Evolutionary conservation across 1,139 yeast genomes (phyloP), one percentile per base, ranked within the genome.

Genomic region (Taphrina sp.): DNA sequence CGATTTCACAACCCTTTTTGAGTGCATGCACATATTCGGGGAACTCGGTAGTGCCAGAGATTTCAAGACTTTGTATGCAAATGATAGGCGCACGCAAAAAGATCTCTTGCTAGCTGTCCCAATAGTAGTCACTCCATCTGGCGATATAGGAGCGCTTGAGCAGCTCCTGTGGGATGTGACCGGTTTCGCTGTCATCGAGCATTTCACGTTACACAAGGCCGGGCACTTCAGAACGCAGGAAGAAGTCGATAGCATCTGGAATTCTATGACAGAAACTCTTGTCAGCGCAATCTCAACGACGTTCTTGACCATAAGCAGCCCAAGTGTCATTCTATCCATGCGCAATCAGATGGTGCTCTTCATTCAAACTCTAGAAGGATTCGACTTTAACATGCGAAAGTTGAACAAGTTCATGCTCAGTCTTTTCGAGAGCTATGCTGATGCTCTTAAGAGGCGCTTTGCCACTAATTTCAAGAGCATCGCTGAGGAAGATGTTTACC

Each of bases 401-500:
- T 71, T 89, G 29, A 84, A 85, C 66, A 80, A 80, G 16, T 74
- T 86, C 14, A 68, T 89, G 65, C 71, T 85, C 55, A 67, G 75
- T 1, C 67, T 85, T 5, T 82, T 88, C 65, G 75, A 78, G 57
- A 78, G 79, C 61, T 85, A 78, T 65, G 81, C 87, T 8, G 76
- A 77, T 3, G 72, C 77, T 28, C 70, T 82, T 35, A 76, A 80
- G 17, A 73, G 72, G 60, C 76, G 77, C 20, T 89, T 89, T 69
- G 75, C 79, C 39, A 69, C 69, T 24, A 83, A 82, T 55, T 90
- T 88, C 68, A 70, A 75, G 42, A 76, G 76, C 14, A 73, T 83
- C 5, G 79, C 89, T 42, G 80, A 81, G 61, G 83, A 84, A 22
- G 96, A 90, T 67, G 95, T 87, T 65, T 87, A 88, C 64, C 87